These are phyloP conservation scores for Melastoma malabathricum DNA, from an alignment of 345 rosid genomes.

Conservation along the genomic window DNA sequence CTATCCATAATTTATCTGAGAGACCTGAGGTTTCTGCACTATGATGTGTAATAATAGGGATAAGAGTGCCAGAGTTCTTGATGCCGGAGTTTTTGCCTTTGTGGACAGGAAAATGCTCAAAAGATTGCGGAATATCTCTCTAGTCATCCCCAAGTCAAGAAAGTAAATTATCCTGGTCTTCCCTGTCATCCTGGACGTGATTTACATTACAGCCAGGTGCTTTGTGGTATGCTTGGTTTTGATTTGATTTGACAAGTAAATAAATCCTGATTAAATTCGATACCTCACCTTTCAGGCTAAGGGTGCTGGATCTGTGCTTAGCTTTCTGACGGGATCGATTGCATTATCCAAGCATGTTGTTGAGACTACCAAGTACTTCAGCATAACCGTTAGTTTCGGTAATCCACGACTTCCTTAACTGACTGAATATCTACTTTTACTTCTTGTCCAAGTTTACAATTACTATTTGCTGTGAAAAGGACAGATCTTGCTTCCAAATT, in stretches of 20 bases:
- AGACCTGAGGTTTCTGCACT: no score
- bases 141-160: slow-evolving; percentile 71
- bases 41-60: no score
- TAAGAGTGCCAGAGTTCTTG: no score
- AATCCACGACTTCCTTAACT: slow-evolving; percentile 11
- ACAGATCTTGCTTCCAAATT: no score
- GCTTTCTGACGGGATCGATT: slow-evolving; percentile 85
- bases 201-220: slow-evolving; percentile 87
- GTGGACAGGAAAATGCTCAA: slow-evolving; percentile 64
- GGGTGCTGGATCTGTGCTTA: slow-evolving; percentile 93
- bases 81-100: not conserved
- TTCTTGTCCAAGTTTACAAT: no score
- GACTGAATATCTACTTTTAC: not conserved
- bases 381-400: slow-evolving; percentile 97
- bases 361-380: slow-evolving; percentile 78
- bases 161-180: slow-evolving; percentile 80
- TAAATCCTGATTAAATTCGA: not conserved
- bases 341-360: slow-evolving; percentile 80
- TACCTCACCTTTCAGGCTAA: slow-evolving; percentile 42
- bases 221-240: not conserved
- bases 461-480: no score
- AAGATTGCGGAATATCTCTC: slow-evolving; percentile 78
- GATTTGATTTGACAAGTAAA: no score
- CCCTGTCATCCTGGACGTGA: slow-evolving; percentile 72
- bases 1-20: no score